Conservation (phyloP, 1,139 yeast genomes). For the Debaryomyces sp. region DNA sequence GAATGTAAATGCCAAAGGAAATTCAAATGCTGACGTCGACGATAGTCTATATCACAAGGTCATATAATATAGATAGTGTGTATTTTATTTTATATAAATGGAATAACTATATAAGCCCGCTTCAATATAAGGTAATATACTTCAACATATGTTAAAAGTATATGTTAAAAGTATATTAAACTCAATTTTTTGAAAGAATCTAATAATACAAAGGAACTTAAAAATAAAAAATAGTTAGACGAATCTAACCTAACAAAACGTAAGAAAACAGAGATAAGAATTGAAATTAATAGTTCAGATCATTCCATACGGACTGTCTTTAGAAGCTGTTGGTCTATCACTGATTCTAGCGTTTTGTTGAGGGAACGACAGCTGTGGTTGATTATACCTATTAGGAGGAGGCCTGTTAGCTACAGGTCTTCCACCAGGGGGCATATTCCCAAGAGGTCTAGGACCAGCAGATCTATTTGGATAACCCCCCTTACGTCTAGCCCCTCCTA, state of each 20-base stretch:
- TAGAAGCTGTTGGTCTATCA: slow-evolving; percentile 9
- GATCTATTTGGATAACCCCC: slow-evolving; percentile 1
- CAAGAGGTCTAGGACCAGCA: slow-evolving; percentile 2
- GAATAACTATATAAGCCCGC: not conserved
- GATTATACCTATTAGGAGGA: slow-evolving; percentile 11
- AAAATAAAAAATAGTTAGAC: not conserved
- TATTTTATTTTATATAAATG: not conserved
- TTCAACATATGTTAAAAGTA: not conserved
- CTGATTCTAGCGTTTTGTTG: not conserved
- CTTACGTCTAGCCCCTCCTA: slow-evolving; percentile 28
- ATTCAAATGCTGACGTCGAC: not conserved
- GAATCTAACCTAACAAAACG: not conserved
- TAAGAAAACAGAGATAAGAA: slow-evolving; percentile 1
- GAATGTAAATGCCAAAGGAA: not conserved
- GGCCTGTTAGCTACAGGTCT: slow-evolving; percentile 16
- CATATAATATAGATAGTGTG: no score
- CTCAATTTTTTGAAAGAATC: not conserved
- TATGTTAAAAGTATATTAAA: not conserved
- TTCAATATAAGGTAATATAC: not conserved
- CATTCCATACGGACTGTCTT: slow-evolving; percentile 14
- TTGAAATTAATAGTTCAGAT: slow-evolving; percentile 4
- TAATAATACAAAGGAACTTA: not conserved
- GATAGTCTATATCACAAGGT: no score
- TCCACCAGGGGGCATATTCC: slow-evolving; percentile 12
- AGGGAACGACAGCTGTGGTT: not conserved